A percentile compares a stretch with the other conserved stretches of the same genome.
Evolutionary conservation across 192 early-diverging fungal genomes (phyloP).

Genomic region (Entomortierella parvispora): DNA sequence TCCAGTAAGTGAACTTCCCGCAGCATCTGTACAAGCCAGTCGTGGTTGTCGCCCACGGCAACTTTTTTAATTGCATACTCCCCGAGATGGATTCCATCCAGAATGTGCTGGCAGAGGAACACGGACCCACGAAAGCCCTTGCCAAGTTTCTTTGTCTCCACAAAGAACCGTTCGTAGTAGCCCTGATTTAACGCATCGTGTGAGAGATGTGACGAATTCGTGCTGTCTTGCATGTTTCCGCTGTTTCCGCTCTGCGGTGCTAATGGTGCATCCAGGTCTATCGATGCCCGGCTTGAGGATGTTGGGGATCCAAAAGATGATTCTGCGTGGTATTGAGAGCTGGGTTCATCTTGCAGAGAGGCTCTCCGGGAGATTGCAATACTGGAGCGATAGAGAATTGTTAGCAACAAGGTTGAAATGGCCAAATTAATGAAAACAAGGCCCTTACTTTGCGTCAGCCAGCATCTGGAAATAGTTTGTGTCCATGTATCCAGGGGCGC

Average conservation of each 20-base stretch:
- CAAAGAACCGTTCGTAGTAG: constrained; percentile 94
- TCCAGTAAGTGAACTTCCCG: constrained; percentile 94
- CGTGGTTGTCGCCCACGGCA: constrained; percentile 83
- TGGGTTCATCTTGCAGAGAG: constrained; percentile 13
- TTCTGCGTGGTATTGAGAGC: not conserved
- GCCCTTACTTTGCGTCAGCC: constrained; percentile 50
- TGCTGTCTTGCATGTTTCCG: not conserved
- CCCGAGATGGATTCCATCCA: constrained; percentile 78
- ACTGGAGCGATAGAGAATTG: constrained; percentile 1
- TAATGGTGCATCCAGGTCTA: constrained; percentile 18
- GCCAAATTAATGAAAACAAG: too few relatives aligned
- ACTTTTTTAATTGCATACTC: constrained; percentile 96
- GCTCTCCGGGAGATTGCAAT: constrained; percentile 19
- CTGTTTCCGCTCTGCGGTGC: constrained; percentile 3
- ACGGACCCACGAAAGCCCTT: constrained; percentile 91
- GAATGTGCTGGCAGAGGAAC: constrained; percentile 85
- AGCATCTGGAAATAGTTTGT: constrained; percentile 68
- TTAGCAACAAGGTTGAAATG: too few relatives aligned
- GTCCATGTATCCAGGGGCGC: constrained; percentile 55
- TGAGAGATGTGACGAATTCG: constrained; percentile 58
- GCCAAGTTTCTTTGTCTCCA: constrained; percentile 88
- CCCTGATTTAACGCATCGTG: constrained; percentile 90
- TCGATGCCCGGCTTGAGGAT: constrained; percentile 32
- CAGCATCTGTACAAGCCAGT: constrained; percentile 93
- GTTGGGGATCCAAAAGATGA: constrained; percentile 26